Conservation (phyloP, 1,284 basidiomycete species). For the Wallemia ichthyophaga region DNA sequence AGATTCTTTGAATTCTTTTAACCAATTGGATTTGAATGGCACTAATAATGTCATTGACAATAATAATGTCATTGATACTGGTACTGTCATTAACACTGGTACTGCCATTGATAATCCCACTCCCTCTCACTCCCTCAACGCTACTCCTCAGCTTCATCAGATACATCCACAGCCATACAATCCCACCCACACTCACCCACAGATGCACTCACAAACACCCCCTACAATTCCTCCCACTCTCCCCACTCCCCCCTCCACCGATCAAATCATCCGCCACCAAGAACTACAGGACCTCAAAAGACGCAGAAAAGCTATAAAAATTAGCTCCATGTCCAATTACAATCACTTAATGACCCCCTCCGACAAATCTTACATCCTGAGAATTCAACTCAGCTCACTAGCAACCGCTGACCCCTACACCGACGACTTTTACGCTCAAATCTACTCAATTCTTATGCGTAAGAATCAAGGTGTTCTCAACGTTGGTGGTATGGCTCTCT, state of each 20-base stretch:
- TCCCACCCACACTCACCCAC: no score
- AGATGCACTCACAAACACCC: no score
- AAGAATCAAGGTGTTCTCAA: slow-evolving; percentile 33
- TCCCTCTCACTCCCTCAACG: no score
- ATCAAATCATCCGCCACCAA: slow-evolving; percentile 58
- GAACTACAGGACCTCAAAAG: slow-evolving; percentile 57
- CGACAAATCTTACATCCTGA: slow-evolving; percentile 98
- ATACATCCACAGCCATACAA: no score
- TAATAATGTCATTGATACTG: no score
- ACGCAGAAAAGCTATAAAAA: slow-evolving; percentile 46
- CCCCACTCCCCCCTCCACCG: slow-evolving; percentile 39
- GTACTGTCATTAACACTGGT: no score
- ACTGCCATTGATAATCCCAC: no score
- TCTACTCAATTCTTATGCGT: slow-evolving; percentile 54
- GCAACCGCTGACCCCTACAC: slow-evolving; percentile 87
- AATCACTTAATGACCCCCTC: slow-evolving; percentile 97
- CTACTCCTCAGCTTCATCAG: slow-evolving; percentile 4
- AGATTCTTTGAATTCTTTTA: background rate
- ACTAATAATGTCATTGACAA: no score
- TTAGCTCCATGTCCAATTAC: slow-evolving; percentile 65
- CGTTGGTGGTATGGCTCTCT: slow-evolving; percentile 15
- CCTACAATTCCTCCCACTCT: slow-evolving; percentile 24
- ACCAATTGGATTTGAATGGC: no score
- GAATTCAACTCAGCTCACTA: slow-evolving; percentile 92
- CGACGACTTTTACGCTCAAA: slow-evolving; percentile 95